Percentiles rank a stretch among this genome's conserved stretches.
phyloP scores from a whole-genome alignment of 2,329 filamentous ascomycete species.

The Pyricularia pennisetigena region DNA sequence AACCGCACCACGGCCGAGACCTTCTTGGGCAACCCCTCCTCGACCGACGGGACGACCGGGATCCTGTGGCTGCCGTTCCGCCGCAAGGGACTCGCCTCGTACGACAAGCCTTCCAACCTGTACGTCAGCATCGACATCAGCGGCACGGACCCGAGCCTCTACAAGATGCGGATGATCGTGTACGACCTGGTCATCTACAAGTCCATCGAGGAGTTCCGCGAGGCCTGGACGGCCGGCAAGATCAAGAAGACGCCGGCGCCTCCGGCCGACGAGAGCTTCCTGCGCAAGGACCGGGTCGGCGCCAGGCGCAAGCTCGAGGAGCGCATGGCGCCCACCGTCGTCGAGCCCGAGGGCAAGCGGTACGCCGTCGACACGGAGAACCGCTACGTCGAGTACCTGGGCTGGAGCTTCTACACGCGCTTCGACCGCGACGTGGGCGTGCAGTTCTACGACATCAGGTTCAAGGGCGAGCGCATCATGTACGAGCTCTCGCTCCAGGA shows the following conservation, averaged over 20 bases:
- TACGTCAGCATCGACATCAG: constrained; percentile 31
- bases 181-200: constrained; percentile 28
- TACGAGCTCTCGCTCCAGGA: constrained; percentile 44
- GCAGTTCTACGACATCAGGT: constrained; percentile 37
- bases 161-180: constrained; percentile 30
- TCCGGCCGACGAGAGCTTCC: constrained; percentile 11
- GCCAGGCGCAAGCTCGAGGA: constrained; percentile 24
- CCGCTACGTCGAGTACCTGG: constrained; percentile 41
- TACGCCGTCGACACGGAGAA: constrained; percentile 32
- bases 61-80: constrained; percentile 31
- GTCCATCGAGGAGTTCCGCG: constrained; percentile 21
- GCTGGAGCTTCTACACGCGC: constrained; percentile 40
- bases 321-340: constrained; percentile 22
- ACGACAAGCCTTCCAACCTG: constrained; percentile 33
- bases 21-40: constrained; percentile 23
- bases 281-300: constrained; percentile 18
- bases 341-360: constrained; percentile 27
- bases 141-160: constrained; percentile 31
- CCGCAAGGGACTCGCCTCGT: constrained; percentile 25
- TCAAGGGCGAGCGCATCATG: constrained; percentile 37
- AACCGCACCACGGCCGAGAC: constrained; percentile 20
- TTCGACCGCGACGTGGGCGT: constrained; percentile 33
- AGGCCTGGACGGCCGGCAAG: constrained; percentile 24
- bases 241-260: background rate
- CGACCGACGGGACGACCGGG: constrained; percentile 28